Base-by-base conservation (phyloP, 495 filamentous ascomycete genomes). In the Neurospora pannonica region DNA sequence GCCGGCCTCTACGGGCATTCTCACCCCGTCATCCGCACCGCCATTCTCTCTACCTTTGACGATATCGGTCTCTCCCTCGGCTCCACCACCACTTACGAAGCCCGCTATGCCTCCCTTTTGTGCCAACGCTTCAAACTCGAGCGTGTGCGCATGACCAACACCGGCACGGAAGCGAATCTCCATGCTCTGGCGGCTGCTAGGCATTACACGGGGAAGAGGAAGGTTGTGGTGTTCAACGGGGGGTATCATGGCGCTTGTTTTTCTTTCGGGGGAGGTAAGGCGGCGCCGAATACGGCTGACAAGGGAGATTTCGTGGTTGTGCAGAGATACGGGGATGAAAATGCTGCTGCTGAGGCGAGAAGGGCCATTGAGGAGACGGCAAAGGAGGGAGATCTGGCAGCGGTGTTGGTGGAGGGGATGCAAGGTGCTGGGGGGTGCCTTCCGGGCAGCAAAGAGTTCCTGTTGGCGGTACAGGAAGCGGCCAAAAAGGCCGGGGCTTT, bases 361-460 rank as follows among this genome's bases (percentile, higher is more conserved):
- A 36, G 28, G 5, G 78, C 82, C 1, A 79, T 88, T n/a, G 69
- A 73, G 15, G 70, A 60, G 11, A 31, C 38, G 2, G 15, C 38
- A 4, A 77, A 80, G 13, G 77, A 77, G 1, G 54, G 28, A 1
- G 7, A 67, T 6, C 74, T 90, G 0, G 89, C 89, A 4, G 89
- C 86, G 1, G 87, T 92, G 36, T 72, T 92, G 10, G 82, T 91
- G 0, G 90, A 92, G 76, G 81, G 83, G 10, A 87, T 92, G 84
- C 88, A 90, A 75, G 88, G 86, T 0, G 81, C 84, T 31, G 89
- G 87, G 1, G 88, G 89, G 0, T 84, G 84, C 71, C 85, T 87
- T 31, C 79, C 81, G 1, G 88, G 81, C 0, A 81, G 70, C 1
- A 71, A 73, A 2, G 83, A 83, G 17, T 92, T 91, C 76, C 74